Evolutionary conservation across 768 basidiomycete species (phyloP).

Genomic region (Collybia mongolica): DNA sequence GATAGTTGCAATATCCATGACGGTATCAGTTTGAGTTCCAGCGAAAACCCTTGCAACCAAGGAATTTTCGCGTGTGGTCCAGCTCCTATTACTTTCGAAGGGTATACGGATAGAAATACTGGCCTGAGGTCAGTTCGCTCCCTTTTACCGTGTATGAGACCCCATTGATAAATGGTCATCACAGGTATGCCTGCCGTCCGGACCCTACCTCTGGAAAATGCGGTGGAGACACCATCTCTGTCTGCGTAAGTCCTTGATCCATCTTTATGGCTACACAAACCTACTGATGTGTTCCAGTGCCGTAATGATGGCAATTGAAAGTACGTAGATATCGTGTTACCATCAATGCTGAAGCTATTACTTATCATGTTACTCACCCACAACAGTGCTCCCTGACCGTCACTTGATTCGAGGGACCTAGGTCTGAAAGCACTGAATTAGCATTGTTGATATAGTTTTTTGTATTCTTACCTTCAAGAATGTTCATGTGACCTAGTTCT

Average conservation of each 20-base stretch:
- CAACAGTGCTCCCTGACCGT: no score
- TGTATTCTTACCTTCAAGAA: no score
- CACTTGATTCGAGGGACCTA: no score
- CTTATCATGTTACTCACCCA: no score
- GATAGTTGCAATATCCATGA: slow-evolving; percentile 25
- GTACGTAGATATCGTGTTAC: no score
- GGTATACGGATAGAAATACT: slow-evolving; percentile 23
- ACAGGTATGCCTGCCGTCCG: slow-evolving; percentile 24
- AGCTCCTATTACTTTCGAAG: slow-evolving; percentile 24
- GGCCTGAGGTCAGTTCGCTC: slow-evolving; percentile 14
- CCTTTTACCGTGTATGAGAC: background rate
- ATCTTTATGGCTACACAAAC: no score
- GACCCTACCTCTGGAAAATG: slow-evolving; percentile 25
- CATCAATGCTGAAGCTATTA: no score
- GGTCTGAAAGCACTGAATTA: no score
- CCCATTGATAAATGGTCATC: slow-evolving; percentile 1
- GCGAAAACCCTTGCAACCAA: slow-evolving; percentile 24
- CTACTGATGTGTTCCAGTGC: no score
- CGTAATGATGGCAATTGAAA: no score
- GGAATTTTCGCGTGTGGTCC: slow-evolving; percentile 28
- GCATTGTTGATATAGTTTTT: no score
- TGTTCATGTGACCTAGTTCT: no score
- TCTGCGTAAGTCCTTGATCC: slow-evolving; percentile 22
- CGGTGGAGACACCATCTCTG: slow-evolving; percentile 22
- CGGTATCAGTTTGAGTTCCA: slow-evolving; percentile 26